Evolutionary conservation across 305 asterid species (phyloP), one percentile per base, ranked within the genome.

Genomic region (Fraxinus nigra): DNA sequence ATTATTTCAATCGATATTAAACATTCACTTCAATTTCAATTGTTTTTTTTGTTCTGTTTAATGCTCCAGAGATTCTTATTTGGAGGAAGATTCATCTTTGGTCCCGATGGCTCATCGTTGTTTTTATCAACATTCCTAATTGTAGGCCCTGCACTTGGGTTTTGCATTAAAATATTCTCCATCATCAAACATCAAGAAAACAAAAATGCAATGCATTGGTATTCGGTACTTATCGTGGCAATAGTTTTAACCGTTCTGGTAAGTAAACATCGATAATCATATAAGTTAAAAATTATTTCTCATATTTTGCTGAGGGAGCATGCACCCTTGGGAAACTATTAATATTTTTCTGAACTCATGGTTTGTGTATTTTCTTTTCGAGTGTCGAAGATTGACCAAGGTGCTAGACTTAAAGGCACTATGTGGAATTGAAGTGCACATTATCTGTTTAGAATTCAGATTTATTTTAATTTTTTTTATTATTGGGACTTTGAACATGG

Each of bases 71-170:
- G 75, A 86, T 92, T 93, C 91, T 86, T 92, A 30, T 89, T 83
- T 72, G 97, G 97, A 82, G 98, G 98, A 86, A 89, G 98, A 84
- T 78, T 93, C 90, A 78, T 93, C 70, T 92, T 91, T 75, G 98
- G 98, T 37, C 97, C 98, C 0, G 95, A 92, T 77, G 93, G 80
- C 22, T 65, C 90, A 43, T 89, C 95, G 34, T 81, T 93, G 89
- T 84, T 85, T 78, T 77, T 92, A 46, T 87, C 97, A 14, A 70
- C 86, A 18, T 59, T 87, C 82, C 84, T 92, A 24, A 89, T 92
- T 79, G 84, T 73, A 9, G 91, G 89, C 73, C 98, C 98, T 1
- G 92, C 90, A 9, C 77, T 90, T 72, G 89, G 89, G 7, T 92
- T 93, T 76, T 92, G 91, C 81, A 37, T 85, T 61, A 91, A 90